Evolutionary conservation across 148 eudicot species (phyloP).

Genomic region (Cornus kousa): DNA sequence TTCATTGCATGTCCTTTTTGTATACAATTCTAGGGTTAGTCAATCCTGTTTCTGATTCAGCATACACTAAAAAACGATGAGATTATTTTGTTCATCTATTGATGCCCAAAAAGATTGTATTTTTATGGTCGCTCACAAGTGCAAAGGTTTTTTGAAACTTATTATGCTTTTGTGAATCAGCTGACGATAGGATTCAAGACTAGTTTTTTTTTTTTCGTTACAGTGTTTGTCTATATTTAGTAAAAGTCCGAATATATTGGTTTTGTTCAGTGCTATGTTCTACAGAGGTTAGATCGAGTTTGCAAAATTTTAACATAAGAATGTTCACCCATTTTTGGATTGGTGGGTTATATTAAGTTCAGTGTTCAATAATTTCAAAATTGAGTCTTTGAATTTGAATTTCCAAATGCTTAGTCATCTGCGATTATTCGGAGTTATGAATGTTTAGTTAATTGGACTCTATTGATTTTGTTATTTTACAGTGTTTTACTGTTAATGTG

Average conservation of each 20-base stretch:
- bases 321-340: neutral
- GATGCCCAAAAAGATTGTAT: neutral
- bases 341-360: neutral
- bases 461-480: neutral
- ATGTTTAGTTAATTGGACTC: neutral
- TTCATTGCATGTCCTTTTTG: neutral
- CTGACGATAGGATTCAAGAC: too few relatives aligned
- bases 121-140: too few relatives aligned
- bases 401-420: neutral
- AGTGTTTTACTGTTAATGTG: too few relatives aligned
- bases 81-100: too few relatives aligned
- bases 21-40: neutral
- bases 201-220: too few relatives aligned
- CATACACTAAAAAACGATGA: neutral
- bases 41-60: neutral
- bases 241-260: too few relatives aligned
- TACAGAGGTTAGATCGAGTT: neutral
- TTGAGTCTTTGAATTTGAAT: neutral
- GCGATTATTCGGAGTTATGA: neutral
- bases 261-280: too few relatives aligned
- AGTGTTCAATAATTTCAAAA: neutral
- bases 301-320: neutral
- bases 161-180: too few relatives aligned
- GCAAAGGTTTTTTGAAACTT: neutral
- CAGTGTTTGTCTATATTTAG: too few relatives aligned